Conservation (phyloP, 164 flowering plant species). For the Umbilicus rupestris region DNA sequence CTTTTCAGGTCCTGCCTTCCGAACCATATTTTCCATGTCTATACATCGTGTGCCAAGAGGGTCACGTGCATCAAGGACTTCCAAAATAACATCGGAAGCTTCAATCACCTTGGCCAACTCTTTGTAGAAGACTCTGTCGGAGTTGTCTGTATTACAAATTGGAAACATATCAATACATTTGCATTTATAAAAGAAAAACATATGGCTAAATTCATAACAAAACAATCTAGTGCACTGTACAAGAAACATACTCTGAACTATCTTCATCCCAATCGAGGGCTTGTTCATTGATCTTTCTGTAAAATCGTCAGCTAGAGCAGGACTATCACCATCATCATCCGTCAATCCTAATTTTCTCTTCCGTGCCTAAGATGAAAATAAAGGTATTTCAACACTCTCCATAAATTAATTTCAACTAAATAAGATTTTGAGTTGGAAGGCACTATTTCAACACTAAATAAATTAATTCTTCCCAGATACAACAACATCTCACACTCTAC, state of each 20-base stretch:
- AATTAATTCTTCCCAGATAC: too few species aligned
- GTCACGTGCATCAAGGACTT: slow-evolving; percentile 97
- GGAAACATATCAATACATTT: neutral
- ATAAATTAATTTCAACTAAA: too few species aligned
- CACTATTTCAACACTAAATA: too few species aligned
- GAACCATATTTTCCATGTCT: slow-evolving; percentile 92
- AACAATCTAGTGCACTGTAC: neutral
- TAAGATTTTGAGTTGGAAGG: too few species aligned
- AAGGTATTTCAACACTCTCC: too few species aligned
- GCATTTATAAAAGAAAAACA: neutral
- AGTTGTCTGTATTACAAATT: slow-evolving; percentile 34
- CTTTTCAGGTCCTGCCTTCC: slow-evolving; percentile 70
- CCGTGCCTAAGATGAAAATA: slow-evolving; percentile 39
- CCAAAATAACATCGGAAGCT: slow-evolving; percentile 86
- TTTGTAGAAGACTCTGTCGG: slow-evolving; percentile 80
- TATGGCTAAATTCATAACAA: neutral
- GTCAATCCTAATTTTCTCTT: slow-evolving; percentile 71
- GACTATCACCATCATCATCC: slow-evolving; percentile 35
- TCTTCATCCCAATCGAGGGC: neutral
- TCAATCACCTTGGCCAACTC: slow-evolving; percentile 91
- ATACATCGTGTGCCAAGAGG: slow-evolving; percentile 86
- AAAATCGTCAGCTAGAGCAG: slow-evolving; percentile 13
- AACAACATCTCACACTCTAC: too few species aligned
- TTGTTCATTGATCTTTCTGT: neutral
- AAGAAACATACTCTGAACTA: neutral